Base-by-base conservation (phyloP, 2,329 filamentous ascomycete genomes). In the Ascochyta clinopodiicola region DNA sequence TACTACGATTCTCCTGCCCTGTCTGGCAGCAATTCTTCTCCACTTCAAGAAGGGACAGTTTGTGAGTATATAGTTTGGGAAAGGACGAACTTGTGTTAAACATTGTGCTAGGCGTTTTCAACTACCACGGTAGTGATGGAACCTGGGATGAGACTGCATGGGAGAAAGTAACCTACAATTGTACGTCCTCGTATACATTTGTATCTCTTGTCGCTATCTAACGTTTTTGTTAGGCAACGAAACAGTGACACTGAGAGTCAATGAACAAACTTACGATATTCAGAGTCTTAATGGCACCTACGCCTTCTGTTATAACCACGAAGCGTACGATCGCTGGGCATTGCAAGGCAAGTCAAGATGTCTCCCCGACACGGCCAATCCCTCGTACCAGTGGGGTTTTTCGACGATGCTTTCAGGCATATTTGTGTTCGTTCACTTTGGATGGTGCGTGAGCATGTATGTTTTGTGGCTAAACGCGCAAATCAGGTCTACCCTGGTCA, bases 371-470 rank as follows among this genome's bases (percentile, higher is more conserved):
- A 70, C 67, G 0, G 53, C 55, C 4, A 43, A 66, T 12, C 60
- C 61, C 5, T 45, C 61, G 0, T 77, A 77, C 37, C 40, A 71
- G 51, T 77, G 74, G 75, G 75, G 75, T 8, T 77, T 77, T 57
- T 71, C 70, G 0, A 71, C 72, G 31, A 65, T 75, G 59, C 59
- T 76, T 7, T 62, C 70, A 2, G 69, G 63, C 3, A 34, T 71
- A 4, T 68, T 75, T 21, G 51, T 75, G 19, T 63, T 77, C 38
- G 25, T 69, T 1, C 67, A 75, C n/a, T 51, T 68, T 2, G 53
- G 57, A 9, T 77, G 74, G 74, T 56, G 56, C 4, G 6, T 70
- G 1, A 64, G 60, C 39, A 74, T 77, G 69, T 77, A 74, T 37
- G 51, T 63, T 3, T 38, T 76, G 9, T 77, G 73, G 72, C 60